phyloP scores from a whole-genome alignment of 2,329 filamentous ascomycete species.

The Trichoderma arundinaceum region DNA sequence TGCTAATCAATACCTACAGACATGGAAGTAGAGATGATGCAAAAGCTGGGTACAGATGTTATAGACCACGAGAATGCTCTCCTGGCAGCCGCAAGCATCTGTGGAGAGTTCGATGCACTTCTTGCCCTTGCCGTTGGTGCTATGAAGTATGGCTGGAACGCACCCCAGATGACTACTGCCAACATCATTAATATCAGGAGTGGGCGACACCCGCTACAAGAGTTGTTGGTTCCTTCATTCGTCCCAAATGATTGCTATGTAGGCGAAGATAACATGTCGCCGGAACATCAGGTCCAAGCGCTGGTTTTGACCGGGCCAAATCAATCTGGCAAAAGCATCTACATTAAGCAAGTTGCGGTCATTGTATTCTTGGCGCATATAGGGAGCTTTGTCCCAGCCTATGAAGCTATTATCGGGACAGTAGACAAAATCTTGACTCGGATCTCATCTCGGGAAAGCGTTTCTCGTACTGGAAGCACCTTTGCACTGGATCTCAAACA shows the following conservation, averaged over 20 bases:
- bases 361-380: slow-evolving; percentile 93
- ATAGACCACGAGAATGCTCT: slow-evolving; percentile 72
- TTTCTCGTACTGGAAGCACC: slow-evolving; percentile 64
- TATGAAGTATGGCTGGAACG: slow-evolving; percentile 70
- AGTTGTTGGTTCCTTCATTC: slow-evolving; percentile 78
- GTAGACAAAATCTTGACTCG: slow-evolving; percentile 93
- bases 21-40: slow-evolving; percentile 85
- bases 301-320: slow-evolving; percentile 90
- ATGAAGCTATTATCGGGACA: slow-evolving; percentile 75
- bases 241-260: slow-evolving; percentile 80
- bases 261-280: slow-evolving; percentile 56
- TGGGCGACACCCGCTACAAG: slow-evolving; percentile 88
- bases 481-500: slow-evolving; percentile 86
- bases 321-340: slow-evolving; percentile 95
- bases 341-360: slow-evolving; percentile 89
- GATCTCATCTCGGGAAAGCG: slow-evolving; percentile 74
- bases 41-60: slow-evolving; percentile 73
- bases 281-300: slow-evolving; percentile 55
- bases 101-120: slow-evolving; percentile 86
- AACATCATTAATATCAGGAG: slow-evolving; percentile 75
- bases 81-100: slow-evolving; percentile 72
- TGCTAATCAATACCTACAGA: slow-evolving; percentile 57
- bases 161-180: slow-evolving; percentile 70
- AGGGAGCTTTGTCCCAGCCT: slow-evolving; percentile 88
- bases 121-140: slow-evolving; percentile 82